These are phyloP conservation scores for Hypoxylon intermedium DNA, from an alignment of 495 filamentous ascomycete genomes.

Conservation along the genomic window DNA sequence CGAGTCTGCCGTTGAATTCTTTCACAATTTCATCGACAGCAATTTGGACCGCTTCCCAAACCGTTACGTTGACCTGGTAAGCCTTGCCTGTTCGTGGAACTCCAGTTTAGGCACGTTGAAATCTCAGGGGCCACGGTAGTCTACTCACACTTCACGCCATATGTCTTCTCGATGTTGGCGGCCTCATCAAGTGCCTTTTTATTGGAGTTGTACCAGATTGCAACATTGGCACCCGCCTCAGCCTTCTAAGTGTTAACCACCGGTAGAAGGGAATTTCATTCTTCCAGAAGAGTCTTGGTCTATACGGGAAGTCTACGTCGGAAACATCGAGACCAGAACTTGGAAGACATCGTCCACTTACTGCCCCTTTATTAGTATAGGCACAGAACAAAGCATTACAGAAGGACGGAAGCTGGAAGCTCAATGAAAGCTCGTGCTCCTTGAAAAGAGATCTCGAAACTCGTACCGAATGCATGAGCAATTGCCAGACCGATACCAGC, in stretches of 20 bases:
- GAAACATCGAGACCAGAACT: background rate
- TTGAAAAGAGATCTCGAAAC: background rate
- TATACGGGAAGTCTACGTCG: background rate
- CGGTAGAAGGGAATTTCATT: too few species aligned
- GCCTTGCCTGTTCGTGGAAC: slow-evolving; percentile 65
- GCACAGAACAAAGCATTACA: background rate
- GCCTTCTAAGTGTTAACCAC: slow-evolving; percentile 48
- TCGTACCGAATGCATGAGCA: slow-evolving; percentile 63
- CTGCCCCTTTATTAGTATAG: slow-evolving; percentile 16
- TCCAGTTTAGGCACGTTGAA: slow-evolving; percentile 6
- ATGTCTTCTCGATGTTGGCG: slow-evolving; percentile 72
- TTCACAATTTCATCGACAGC: slow-evolving; percentile 64
- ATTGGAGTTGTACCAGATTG: slow-evolving; percentile 86
- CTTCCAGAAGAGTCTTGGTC: too few species aligned
- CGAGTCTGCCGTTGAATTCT: slow-evolving; percentile 77
- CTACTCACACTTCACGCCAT: slow-evolving; percentile 77
- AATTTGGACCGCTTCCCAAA: slow-evolving; percentile 62
- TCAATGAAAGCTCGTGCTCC: background rate
- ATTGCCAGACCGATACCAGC: slow-evolving; percentile 83
- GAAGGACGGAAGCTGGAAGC: background rate
- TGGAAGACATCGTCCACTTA: slow-evolving; percentile 17
- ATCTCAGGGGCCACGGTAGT: background rate
- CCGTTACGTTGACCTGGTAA: slow-evolving; percentile 73
- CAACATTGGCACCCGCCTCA: slow-evolving; percentile 87
- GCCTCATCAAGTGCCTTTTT: slow-evolving; percentile 73